phyloP scores from a whole-genome alignment of 805 yeast species.

The Metschnikowia chrysomelidarum region DNA sequence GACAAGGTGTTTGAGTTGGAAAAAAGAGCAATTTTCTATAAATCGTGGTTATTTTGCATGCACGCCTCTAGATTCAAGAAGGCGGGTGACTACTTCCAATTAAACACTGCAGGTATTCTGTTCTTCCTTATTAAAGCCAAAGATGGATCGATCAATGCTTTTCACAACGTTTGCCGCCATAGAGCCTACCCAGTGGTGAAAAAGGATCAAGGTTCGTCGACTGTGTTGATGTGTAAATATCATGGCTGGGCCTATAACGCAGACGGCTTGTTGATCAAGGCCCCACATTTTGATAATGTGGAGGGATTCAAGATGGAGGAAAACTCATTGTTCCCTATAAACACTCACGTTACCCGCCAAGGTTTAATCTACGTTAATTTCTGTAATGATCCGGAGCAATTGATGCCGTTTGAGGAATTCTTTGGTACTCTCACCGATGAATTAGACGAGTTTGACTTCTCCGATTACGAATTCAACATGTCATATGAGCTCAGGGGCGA shows the following conservation, averaged over 20 bases:
- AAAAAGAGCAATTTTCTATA: slow-evolving; percentile 54
- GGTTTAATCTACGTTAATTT: slow-evolving; percentile 59
- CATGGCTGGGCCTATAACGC: slow-evolving; percentile 67
- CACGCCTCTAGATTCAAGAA: slow-evolving; percentile 53
- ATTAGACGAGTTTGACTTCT: slow-evolving; percentile 56
- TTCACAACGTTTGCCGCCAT: slow-evolving; percentile 65
- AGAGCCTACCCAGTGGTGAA: slow-evolving; percentile 62
- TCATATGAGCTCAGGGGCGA: slow-evolving; percentile 61
- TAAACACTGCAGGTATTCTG: slow-evolving; percentile 50
- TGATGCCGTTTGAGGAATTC: slow-evolving; percentile 51
- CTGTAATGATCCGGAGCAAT: slow-evolving; percentile 39
- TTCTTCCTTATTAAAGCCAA: slow-evolving; percentile 56
- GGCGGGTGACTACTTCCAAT: slow-evolving; percentile 57
- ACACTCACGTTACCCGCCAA: slow-evolving; percentile 52
- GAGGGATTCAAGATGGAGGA: slow-evolving; percentile 56
- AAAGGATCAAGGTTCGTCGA: slow-evolving; percentile 58
- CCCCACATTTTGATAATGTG: slow-evolving; percentile 60
- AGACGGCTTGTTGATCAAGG: slow-evolving; percentile 58
- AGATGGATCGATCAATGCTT: slow-evolving; percentile 51
- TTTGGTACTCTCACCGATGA: slow-evolving; percentile 50
- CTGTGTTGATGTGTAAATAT: slow-evolving; percentile 56
- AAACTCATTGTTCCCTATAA: slow-evolving; percentile 54
- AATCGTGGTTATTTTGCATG: slow-evolving; percentile 54
- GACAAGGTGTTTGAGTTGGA: slow-evolving; percentile 57
- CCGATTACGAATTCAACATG: slow-evolving; percentile 63